These are phyloP conservation scores for Meira nashicola DNA, from an alignment of 1,284 basidiomycete genomes.

Conservation along the genomic window DNA sequence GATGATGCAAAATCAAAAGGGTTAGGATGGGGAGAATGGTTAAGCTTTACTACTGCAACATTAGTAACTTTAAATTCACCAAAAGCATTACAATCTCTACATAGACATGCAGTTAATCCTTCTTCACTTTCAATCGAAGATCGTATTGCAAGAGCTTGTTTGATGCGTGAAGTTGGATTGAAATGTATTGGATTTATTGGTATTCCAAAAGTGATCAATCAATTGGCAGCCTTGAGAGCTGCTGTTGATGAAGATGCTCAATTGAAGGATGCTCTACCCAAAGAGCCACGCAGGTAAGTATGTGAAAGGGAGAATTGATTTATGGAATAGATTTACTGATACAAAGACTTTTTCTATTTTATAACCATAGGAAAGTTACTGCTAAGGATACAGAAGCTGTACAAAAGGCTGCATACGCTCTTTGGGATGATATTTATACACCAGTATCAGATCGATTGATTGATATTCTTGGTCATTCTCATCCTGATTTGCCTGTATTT, in stretches of 20 bases:
- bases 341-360: background rate
- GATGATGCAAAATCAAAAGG: slow-evolving; percentile 63
- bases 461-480: slow-evolving; percentile 74
- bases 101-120: slow-evolving; percentile 56
- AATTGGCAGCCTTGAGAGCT: slow-evolving; percentile 46
- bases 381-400: slow-evolving; percentile 23
- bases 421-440: slow-evolving; percentile 84
- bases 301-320: background rate
- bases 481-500: slow-evolving; percentile 66
- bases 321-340: background rate
- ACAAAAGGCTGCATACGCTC: slow-evolving; percentile 32
- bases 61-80: slow-evolving; percentile 77
- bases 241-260: slow-evolving; percentile 43
- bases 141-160: slow-evolving; percentile 62
- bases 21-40: slow-evolving; percentile 69
- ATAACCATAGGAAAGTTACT: slow-evolving; percentile 26
- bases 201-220: slow-evolving; percentile 64
- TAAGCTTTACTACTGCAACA: slow-evolving; percentile 75
- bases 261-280: slow-evolving; percentile 35
- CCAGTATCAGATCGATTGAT: slow-evolving; percentile 85
- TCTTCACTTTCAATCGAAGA: slow-evolving; percentile 60
- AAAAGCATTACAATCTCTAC: slow-evolving; percentile 70
- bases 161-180: slow-evolving; percentile 87
- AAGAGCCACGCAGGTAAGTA: slow-evolving; percentile 35
- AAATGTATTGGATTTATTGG: slow-evolving; percentile 91